Evolutionary conservation across 768 basidiomycete species (phyloP), one percentile per base, ranked within the genome.

Genomic region (Amanita phalloides): DNA sequence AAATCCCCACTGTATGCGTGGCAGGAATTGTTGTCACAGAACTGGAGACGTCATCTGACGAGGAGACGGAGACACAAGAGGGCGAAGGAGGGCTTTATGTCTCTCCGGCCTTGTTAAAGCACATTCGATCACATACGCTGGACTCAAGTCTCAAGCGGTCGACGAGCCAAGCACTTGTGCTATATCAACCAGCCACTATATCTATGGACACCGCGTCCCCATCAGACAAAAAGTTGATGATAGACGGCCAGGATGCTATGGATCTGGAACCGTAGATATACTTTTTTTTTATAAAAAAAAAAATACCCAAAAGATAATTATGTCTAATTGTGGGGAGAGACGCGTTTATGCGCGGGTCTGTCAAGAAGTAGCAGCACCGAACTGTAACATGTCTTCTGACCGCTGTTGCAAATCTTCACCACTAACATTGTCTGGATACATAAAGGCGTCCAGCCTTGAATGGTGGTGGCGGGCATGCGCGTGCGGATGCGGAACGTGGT

Each of bases 401-500:
- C 69, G 64, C 39, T 68, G 59, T 54, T 72, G 70, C 55, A 73
- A 66, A 35, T 73, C 73, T 62, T 61, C 51, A 44, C 56, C 57
- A 17, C 64, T 38, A 51, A 60, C 58, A 36, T 69, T 58, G 52
- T 73, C 71, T 52, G 70, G 61, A 54, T 71, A 69, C 11, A 63
- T 57, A 58, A 64, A 63, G 53, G 65, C 56, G 56, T 66, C 68
- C 58, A 81, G 56, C 54, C 74, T 71, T 3, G 77, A 73, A 58
- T 82, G 81, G 56, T 83, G 86, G 55, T 85, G 83, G 32, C 84
- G 76, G 0, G 85, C 81, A 58, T 88, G 85, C 0, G 84, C 83
- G 53, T 87, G 86, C 1, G 86, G 84, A 56, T 87, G 86, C 1
- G 86, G 83, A 42, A 88, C 83, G 56, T 87, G 86, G 58, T 88